Evolutionary conservation across 2,329 filamentous ascomycete species (phyloP), one percentile per base, ranked within the genome.

Genomic region (Colletotrichum sp.): DNA sequence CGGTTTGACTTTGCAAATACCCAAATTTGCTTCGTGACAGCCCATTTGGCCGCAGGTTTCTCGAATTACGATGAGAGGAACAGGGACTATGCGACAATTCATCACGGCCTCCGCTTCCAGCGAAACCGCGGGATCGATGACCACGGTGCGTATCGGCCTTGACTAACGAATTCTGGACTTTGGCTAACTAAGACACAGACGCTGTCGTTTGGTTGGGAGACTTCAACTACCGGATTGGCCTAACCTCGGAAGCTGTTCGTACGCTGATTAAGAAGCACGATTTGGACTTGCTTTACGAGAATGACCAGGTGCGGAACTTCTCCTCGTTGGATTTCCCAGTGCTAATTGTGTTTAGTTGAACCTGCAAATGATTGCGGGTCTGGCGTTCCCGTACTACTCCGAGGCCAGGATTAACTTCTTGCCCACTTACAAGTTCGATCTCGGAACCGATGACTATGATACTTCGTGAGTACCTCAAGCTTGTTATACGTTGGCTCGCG

Each of bases 51-150:
- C 34, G 97, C 97, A 73, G 97, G 97, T 0, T 99, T 99, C 84
- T 92, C 95, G 78, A 99, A 99, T 82, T 98, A 98, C 82, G 96
- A 99, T 78, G 97, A 99, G 83, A 90, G 97, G 72, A 99, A 99
- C 82, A 92, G 94, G 72, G 97, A 99, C 84, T 99, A 98, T 83
- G 91, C 92, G 66, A 98, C 94, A 5, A 98, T 98, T 68, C 93
- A 94, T 79, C 91, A 94, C 76, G 97, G 97, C 5, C 85, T 99
- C 38, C 92, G 95, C 52, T 99, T 99, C 82, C 96, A 98, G 84
- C 92, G 95, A 71, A 98, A 98, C 81, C 90, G 96, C 73, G 92
- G 94, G 7, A 99, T 99, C 77, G 95, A 97, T 80, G 94, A 99
- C 82, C 97, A 99, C 82, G 95, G 93, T 91, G 84, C 77, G 83